A percentile compares a stretch with the other conserved stretches of the same genome.
phyloP scores from a whole-genome alignment of 2,329 filamentous ascomycete genomes.

The Thelonectria rubi region DNA sequence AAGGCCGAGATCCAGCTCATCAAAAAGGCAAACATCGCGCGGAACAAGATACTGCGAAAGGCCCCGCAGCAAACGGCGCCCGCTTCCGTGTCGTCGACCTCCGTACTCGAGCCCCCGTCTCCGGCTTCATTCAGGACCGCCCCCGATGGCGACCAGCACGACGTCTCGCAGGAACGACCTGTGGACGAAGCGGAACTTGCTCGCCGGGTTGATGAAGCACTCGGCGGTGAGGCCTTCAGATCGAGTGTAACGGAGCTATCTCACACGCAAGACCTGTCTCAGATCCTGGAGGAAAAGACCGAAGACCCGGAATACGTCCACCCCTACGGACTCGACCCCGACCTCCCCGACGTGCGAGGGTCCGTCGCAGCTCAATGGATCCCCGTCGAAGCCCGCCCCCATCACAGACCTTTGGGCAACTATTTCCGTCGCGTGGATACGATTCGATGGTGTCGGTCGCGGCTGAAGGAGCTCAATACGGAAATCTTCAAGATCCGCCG shows the following conservation, averaged over 20 bases:
- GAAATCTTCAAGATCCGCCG: conserved; percentile 72
- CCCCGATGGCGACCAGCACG: conserved; percentile 23
- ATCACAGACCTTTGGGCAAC: conserved; percentile 72
- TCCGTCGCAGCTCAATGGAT: conserved; percentile 79
- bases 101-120: conserved; percentile 25
- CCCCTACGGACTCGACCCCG: conserved; percentile 48
- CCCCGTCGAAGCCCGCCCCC: conserved; percentile 75
- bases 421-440: conserved; percentile 92
- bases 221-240: conserved; percentile 24
- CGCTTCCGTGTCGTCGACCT: conserved; percentile 18
- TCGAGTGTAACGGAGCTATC: conserved; percentile 28
- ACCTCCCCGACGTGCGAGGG: conserved; percentile 53
- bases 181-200: neutral
- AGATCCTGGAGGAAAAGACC: conserved; percentile 33
- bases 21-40: conserved; percentile 76
- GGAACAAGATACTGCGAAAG: conserved; percentile 60
- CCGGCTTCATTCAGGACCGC: conserved; percentile 26
- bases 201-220: conserved; percentile 17
- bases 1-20: conserved; percentile 87
- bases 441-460: conserved; percentile 83
- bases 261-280: conserved; percentile 7
- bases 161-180: neutral
- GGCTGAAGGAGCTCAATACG: conserved; percentile 51
- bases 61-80: conserved; percentile 9
- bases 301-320: conserved; percentile 49